Conservation (phyloP, 345 rosid genomes). For the Dimocarpus longan region DNA sequence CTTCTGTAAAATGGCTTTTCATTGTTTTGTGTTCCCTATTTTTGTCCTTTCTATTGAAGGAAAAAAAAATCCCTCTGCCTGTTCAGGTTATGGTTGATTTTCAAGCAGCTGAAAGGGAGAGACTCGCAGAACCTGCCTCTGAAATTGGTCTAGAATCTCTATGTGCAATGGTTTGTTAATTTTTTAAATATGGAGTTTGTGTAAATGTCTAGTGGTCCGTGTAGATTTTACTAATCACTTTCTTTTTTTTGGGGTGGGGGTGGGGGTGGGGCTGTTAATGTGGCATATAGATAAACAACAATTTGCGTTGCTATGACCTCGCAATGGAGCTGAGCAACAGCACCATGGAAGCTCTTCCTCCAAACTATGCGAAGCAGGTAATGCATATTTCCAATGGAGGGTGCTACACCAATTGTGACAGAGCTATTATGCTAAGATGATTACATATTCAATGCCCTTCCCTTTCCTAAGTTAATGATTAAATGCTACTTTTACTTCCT, state of each 20-base stretch:
- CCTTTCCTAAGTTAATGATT: too few relatives aligned
- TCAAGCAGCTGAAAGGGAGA: constrained; percentile 91
- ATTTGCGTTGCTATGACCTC: constrained; percentile 97
- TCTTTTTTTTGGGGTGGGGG: neutral
- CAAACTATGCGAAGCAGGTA: constrained; percentile 95
- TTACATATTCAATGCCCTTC: too few relatives aligned
- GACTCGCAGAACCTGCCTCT: constrained; percentile 89
- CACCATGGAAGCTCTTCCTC: constrained; percentile 94
- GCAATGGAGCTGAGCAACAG: constrained; percentile 94
- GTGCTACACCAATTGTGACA: too few relatives aligned
- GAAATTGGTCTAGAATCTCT: constrained; percentile 95
- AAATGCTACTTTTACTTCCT: too few relatives aligned
- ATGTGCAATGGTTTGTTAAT: constrained; percentile 88
- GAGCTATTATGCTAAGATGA: too few relatives aligned
- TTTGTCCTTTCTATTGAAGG: too few relatives aligned
- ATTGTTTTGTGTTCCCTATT: neutral
- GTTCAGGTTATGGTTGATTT: constrained; percentile 97
- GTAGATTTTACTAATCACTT: constrained; percentile 10
- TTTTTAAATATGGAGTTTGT: neutral
- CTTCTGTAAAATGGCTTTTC: too few relatives aligned
- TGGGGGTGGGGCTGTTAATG: neutral
- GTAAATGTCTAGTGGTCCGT: constrained; percentile 5
- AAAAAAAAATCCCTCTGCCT: neutral
- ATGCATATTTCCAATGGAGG: neutral
- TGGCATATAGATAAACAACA: constrained; percentile 78